Evolutionary conservation across 1,284 basidiomycete genomes (phyloP).

Genomic region (Kalmanozyma brasiliensis): DNA sequence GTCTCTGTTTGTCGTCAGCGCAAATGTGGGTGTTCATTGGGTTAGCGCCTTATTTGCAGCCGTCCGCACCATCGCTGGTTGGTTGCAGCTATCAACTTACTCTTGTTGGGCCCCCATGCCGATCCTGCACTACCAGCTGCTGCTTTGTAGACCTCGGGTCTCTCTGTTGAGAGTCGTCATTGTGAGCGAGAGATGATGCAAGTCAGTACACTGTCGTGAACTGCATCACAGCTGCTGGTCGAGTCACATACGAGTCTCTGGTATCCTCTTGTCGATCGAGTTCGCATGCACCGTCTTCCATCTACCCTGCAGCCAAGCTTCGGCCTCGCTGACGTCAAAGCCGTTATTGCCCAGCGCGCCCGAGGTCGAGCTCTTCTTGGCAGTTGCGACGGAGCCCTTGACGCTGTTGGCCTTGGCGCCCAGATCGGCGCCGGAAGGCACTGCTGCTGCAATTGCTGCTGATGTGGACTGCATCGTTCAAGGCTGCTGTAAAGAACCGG

Average conservation of each 20-base stretch:
- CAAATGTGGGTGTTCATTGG: no score
- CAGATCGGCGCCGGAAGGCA: conserved; percentile 35
- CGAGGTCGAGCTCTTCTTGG: conserved; percentile 14
- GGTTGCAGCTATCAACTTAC: conserved; percentile 17
- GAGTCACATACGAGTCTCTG: conserved; percentile 28
- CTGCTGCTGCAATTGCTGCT: conserved; percentile 42
- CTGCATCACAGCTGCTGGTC: neutral
- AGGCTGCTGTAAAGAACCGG: no score
- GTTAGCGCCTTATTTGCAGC: neutral
- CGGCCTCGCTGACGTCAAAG: conserved; percentile 37
- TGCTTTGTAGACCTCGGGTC: conserved; percentile 43
- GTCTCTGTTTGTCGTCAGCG: conserved; percentile 22
- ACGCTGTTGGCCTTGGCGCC: conserved; percentile 35
- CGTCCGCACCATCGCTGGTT: no score
- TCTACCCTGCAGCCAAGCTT: conserved; percentile 35
- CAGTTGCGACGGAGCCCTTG: conserved; percentile 27
- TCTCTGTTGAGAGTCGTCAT: conserved; percentile 14
- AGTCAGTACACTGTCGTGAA: neutral
- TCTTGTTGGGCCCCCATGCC: conserved; percentile 50
- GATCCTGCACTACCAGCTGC: conserved; percentile 33
- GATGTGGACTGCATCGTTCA: conserved; percentile 51
- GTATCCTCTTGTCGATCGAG: conserved; percentile 15
- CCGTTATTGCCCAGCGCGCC: conserved; percentile 19
- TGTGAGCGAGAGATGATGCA: neutral
- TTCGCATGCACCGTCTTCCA: conserved; percentile 34